A percentile compares a stretch with the other conserved stretches of the same genome.
Evolutionary conservation across 345 rosid species (phyloP).

Genomic region (Alliaria petiolata): DNA sequence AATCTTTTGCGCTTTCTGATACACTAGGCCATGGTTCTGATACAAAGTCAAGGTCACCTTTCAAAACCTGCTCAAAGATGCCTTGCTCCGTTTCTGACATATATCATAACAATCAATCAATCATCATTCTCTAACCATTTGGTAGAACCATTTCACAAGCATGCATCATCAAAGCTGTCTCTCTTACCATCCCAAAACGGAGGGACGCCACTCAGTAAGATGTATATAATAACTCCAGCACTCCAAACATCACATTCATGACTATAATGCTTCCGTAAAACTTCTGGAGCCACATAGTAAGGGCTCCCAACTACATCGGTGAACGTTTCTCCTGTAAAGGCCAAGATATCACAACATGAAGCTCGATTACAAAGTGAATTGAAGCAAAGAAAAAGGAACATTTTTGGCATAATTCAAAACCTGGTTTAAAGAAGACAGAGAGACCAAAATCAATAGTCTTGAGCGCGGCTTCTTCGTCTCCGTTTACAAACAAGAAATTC

Average conservation of each 20-base stretch:
- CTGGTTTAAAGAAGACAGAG: constrained; percentile 90
- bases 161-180: background rate
- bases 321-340: constrained; percentile 65
- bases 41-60: constrained; percentile 80
- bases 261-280: constrained; percentile 77
- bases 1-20: constrained; percentile 84
- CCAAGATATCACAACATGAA: background rate
- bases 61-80: constrained; percentile 91
- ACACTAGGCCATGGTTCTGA: constrained; percentile 98
- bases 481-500: constrained; percentile 73
- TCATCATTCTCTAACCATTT: constrained; percentile 19
- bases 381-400: no score
- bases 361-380: no score
- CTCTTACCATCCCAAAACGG: constrained; percentile 98
- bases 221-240: constrained; percentile 92
- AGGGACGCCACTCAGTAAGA: constrained; percentile 86
- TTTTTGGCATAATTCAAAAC: no score
- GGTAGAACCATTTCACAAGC: no score
- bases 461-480: constrained; percentile 69
- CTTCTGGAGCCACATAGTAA: constrained; percentile 98
- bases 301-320: constrained; percentile 95
- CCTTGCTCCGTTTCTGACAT: constrained; percentile 93
- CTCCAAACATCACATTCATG: constrained; percentile 97
- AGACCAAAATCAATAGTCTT: constrained; percentile 94
- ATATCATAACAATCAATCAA: constrained; percentile 6